Conservation (phyloP, 1,139 yeast species). For the Candida glucosophila region DNA sequence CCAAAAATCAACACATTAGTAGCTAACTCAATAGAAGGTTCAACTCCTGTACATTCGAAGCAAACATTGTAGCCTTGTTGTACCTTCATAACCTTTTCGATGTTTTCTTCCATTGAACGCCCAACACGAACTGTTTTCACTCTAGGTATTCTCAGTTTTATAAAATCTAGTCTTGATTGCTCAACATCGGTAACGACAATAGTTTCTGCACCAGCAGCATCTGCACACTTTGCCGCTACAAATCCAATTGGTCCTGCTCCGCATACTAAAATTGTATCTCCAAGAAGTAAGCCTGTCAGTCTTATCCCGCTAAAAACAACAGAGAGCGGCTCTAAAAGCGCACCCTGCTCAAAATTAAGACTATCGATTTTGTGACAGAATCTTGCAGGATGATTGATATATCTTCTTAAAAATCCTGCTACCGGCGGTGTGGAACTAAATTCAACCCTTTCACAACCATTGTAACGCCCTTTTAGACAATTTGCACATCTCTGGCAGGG, state of each 20-base stretch:
- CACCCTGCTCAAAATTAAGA: slow-evolving; percentile 18
- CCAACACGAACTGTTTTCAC: slow-evolving; percentile 15
- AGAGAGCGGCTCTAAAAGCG: slow-evolving; percentile 18
- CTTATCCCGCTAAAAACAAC: slow-evolving; percentile 18
- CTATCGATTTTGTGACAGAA: slow-evolving; percentile 13
- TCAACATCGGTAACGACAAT: slow-evolving; percentile 17
- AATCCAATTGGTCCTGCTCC: slow-evolving; percentile 24
- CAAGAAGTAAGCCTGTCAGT: slow-evolving; percentile 12
- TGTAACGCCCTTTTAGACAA: slow-evolving; percentile 18
- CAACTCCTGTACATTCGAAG: slow-evolving; percentile 24
- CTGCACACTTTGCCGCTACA: slow-evolving; percentile 15
- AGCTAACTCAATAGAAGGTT: slow-evolving; percentile 17
- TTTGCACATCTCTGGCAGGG: slow-evolving; percentile 21
- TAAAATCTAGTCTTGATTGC: slow-evolving; percentile 16
- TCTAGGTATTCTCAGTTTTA: slow-evolving; percentile 17
- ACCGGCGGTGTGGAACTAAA: slow-evolving; percentile 17
- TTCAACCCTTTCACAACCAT: slow-evolving; percentile 14
- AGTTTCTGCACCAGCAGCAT: slow-evolving; percentile 16
- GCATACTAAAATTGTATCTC: slow-evolving; percentile 14
- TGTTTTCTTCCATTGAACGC: slow-evolving; percentile 14
- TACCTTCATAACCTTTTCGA: slow-evolving; percentile 9
- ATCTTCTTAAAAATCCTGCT: slow-evolving; percentile 19
- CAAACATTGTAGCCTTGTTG: slow-evolving; percentile 9
- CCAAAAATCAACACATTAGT: slow-evolving; percentile 23
- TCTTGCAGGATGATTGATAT: slow-evolving; percentile 10